A percentile compares a stretch with the other conserved stretches of the same genome.
These are phyloP conservation scores for barley (Hordeum vulgare) DNA, from an alignment of 176 grass and related monocot species.

Conservation along the genomic window DNA sequence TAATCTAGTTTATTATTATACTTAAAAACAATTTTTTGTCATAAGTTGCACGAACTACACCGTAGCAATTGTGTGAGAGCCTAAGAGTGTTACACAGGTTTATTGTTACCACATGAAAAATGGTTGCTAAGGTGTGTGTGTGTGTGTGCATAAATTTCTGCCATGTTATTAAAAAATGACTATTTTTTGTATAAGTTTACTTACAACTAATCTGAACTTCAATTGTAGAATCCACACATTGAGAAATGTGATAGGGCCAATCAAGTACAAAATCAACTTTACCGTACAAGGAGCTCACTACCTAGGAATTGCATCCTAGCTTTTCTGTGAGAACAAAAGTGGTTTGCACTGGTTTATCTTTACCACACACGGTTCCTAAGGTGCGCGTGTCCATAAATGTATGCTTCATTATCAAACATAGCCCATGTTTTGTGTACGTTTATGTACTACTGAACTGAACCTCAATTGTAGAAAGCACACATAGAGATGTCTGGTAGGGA, in stretches of 20 bases:
- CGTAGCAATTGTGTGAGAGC: not conserved
- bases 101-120: not conserved
- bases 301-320: not conserved
- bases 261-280: no score
- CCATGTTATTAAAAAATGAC: not conserved
- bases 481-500: no score
- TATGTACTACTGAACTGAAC: no score
- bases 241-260: no score
- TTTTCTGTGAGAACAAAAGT: not conserved
- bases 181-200: not conserved
- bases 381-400: no score
- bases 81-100: not conserved
- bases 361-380: no score
- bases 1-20: no score
- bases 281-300: not conserved
- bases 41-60: not conserved
- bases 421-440: no score
- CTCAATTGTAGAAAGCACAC: no score
- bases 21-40: no score
- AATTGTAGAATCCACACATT: not conserved
- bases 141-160: not conserved
- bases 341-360: no score
- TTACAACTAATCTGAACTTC: not conserved
- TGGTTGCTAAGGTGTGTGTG: not conserved
- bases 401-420: no score